These are phyloP conservation scores for Penicillium freii DNA, from an alignment of 2,329 filamentous ascomycete species.

Conservation along the genomic window DNA sequence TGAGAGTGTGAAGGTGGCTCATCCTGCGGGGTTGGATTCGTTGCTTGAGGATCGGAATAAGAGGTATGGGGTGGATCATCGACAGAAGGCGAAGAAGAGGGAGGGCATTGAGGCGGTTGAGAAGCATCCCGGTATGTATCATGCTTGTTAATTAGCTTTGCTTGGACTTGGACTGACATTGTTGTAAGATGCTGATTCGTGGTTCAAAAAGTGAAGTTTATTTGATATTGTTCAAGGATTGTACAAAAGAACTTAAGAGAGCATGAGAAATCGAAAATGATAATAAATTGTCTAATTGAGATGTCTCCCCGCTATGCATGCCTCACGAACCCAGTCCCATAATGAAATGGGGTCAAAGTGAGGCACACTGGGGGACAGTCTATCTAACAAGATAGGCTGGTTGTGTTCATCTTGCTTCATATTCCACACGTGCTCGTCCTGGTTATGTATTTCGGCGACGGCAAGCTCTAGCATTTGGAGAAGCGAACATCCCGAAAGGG, in stretches of 20 bases:
- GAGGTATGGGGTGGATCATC: conserved; percentile 53
- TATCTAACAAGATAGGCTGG: conserved; percentile 25
- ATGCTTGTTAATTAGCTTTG: background rate
- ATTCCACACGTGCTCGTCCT: conserved; percentile 58
- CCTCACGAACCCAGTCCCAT: conserved; percentile 45
- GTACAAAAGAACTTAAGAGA: background rate
- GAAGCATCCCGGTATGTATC: conserved; percentile 36
- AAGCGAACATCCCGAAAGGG: conserved; percentile 34
- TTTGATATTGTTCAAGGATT: background rate
- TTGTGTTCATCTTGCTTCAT: conserved; percentile 54
- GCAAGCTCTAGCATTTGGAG: conserved; percentile 57
- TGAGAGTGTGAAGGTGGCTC: conserved; percentile 25
- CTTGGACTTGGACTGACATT: conserved; percentile 3
- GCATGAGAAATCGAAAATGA: background rate
- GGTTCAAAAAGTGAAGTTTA: conserved; percentile 22
- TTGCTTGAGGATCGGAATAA: conserved; percentile 53
- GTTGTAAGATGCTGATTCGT: conserved; percentile 35
- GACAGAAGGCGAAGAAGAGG: conserved; percentile 54
- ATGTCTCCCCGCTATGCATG: conserved; percentile 47
- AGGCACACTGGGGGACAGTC: conserved; percentile 39
- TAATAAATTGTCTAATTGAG: conserved; percentile 9
- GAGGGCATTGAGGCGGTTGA: conserved; percentile 45
- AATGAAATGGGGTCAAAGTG: conserved; percentile 47
- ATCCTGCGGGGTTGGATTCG: conserved; percentile 31
- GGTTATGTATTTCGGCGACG: conserved; percentile 48